Base-by-base conservation (phyloP, 2,329 filamentous ascomycete species). In the Fusarium globosum region DNA sequence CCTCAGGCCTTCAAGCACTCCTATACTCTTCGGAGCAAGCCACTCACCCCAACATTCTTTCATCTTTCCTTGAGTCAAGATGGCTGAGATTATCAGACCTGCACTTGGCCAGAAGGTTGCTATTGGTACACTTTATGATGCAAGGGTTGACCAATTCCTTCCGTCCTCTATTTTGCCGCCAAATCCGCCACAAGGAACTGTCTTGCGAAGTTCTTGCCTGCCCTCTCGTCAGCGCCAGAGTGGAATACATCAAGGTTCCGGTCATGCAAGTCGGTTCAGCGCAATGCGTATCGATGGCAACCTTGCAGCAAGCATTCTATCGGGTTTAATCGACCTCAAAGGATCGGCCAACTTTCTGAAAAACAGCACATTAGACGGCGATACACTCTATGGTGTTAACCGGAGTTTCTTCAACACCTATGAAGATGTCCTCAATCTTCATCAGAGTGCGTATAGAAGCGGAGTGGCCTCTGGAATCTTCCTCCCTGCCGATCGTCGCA, bases 111-210 rank as follows among this genome's bases (percentile, higher is more conserved):
- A 70, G 8, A 13, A 53, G 20, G 72, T 69, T 3, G 11, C 61
- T 1, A 61, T 76, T 2, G 69, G 74, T 2, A 69, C 74, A 1
- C 23, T 76, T 35, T 76, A 76, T n/a, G 61, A 76, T 18, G 65
- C 66, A 7, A 65, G 33, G 7, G 30, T 49, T 16, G 74, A 72
- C 13, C 33, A 39, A 7, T 76, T 76, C 6, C 61, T 76, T 12
- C 10, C 46, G 0, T 53, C 42, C 2, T 73, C 72, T 2, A 21
- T 73, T 14, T 20, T 75, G 4, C 53, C 48, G 20, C 13, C 28
- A 2, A 33, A 18, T 3, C 16, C 12, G 0, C 52, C 51, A 1
- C 20, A 16, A 14, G 51, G 33, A 7, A 12, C 10, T 2, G 14
- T 62, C 11, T 45, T 43, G 8, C 20, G 26, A 26, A 26, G 26